These are phyloP conservation scores for Dendrobium catenatum DNA, from an alignment of 106 monocot species.

Conservation along the genomic window DNA sequence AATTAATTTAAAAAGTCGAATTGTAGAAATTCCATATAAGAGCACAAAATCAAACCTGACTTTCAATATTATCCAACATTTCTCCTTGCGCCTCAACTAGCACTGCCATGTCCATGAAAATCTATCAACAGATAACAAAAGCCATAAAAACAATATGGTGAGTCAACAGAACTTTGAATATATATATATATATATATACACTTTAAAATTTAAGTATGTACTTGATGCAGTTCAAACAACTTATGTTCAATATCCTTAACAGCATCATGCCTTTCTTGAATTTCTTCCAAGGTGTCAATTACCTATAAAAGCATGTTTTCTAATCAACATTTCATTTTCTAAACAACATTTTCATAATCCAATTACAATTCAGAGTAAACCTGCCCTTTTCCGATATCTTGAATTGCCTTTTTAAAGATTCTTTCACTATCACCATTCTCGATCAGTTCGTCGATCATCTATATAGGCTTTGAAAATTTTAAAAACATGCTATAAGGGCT, in stretches of 20 bases:
- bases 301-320: conserved; percentile 1
- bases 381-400: conserved; percentile 58
- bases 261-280: conserved; percentile 13
- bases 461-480: background rate
- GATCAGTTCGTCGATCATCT: conserved; percentile 55
- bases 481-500: background rate
- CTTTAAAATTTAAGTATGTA: background rate
- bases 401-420: conserved; percentile 55
- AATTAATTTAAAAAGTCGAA: background rate
- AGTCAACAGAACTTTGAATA: background rate
- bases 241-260: conserved; percentile 8
- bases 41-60: conserved; percentile 5
- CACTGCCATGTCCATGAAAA: conserved; percentile 13
- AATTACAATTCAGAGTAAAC: background rate
- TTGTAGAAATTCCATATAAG: background rate
- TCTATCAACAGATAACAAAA: background rate
- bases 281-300: conserved; percentile 7
- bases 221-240: conserved; percentile 12
- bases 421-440: conserved; percentile 57
- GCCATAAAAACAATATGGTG: background rate
- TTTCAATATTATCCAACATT: conserved; percentile 11
- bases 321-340: background rate
- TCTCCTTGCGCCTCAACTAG: conserved; percentile 12
- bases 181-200: background rate
- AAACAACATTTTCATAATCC: background rate